phyloP scores from a whole-genome alignment of 2,329 filamentous ascomycete genomes.

The Phialemonium atrogriseum region DNA sequence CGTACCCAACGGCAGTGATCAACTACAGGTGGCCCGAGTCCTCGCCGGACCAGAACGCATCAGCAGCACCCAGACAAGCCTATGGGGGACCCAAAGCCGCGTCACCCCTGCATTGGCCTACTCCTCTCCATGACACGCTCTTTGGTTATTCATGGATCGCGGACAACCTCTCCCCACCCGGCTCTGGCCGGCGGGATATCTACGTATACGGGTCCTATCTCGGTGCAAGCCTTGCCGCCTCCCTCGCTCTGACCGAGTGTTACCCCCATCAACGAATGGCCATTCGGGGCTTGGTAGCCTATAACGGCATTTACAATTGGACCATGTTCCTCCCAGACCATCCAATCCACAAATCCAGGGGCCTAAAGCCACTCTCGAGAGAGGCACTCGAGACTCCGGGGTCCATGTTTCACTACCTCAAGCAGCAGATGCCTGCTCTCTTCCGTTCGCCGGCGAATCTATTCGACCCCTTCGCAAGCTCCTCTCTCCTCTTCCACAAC shows the following conservation, averaged over 20 bases:
- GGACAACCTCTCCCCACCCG: constrained; percentile 30
- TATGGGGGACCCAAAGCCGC: constrained; percentile 5
- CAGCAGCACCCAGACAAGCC: no score
- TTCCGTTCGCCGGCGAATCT: constrained; percentile 40
- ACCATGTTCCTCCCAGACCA: constrained; percentile 50
- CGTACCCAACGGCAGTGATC: constrained; percentile 1
- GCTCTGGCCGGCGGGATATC: constrained; percentile 27
- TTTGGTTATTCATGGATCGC: constrained; percentile 47
- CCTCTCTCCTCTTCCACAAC: constrained; percentile 49
- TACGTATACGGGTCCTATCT: constrained; percentile 50
- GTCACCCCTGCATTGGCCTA: constrained; percentile 39
- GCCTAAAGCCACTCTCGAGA: constrained; percentile 7
- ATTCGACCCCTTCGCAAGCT: constrained; percentile 53
- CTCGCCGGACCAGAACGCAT: no score
- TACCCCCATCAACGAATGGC: constrained; percentile 31
- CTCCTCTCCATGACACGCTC: constrained; percentile 46
- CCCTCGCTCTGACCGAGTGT: constrained; percentile 49
- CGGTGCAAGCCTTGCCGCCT: constrained; percentile 47
- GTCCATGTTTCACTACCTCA: constrained; percentile 28
- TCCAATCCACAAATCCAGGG: constrained; percentile 26
- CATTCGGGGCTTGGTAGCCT: constrained; percentile 45
- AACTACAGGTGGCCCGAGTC: constrained; percentile 3
- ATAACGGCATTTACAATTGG: constrained; percentile 59
- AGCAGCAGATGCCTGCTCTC: constrained; percentile 27
- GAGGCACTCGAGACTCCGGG: constrained; percentile 15